Evolutionary conservation across 2,329 filamentous ascomycete species (phyloP).

Genomic region (Ampelomyces quisqualis): DNA sequence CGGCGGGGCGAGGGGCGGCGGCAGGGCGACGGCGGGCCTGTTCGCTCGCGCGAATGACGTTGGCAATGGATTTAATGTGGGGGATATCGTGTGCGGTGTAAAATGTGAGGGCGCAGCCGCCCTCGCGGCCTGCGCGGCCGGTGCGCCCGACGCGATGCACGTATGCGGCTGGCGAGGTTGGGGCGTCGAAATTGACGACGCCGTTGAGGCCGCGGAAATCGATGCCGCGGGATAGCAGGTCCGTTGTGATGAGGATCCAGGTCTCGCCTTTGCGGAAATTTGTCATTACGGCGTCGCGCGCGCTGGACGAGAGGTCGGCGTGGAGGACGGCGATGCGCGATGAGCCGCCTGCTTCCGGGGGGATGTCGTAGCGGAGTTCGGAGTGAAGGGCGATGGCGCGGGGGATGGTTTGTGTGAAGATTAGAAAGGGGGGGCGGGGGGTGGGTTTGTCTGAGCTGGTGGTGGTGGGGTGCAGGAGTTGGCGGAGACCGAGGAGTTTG

Average conservation of each 20-base stretch:
- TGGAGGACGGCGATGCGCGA: slow-evolving; percentile 87
- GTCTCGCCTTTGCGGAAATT: slow-evolving; percentile 88
- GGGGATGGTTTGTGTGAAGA: slow-evolving; percentile 95
- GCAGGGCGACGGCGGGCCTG: too few relatives aligned
- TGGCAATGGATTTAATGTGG: slow-evolving; percentile 86
- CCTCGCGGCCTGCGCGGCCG: slow-evolving; percentile 80
- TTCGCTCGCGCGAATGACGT: slow-evolving; percentile 71
- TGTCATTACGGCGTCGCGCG: slow-evolving; percentile 79
- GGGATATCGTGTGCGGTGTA: slow-evolving; percentile 95
- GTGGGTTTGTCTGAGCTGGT: slow-evolving; percentile 53
- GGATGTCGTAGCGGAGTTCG: slow-evolving; percentile 93
- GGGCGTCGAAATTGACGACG: slow-evolving; percentile 96
- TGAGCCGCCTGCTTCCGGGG: slow-evolving; percentile 79
- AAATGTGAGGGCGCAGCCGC: slow-evolving; percentile 87
- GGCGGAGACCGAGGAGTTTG: slow-evolving; percentile 86
- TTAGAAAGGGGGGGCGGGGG: slow-evolving; percentile 83
- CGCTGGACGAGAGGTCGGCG: slow-evolving; percentile 75
- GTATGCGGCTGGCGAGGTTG: slow-evolving; percentile 84
- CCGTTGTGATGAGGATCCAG: slow-evolving; percentile 95
- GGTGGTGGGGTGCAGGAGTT: slow-evolving; percentile 77
- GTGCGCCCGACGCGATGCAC: slow-evolving; percentile 93
- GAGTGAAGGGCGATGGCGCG: slow-evolving; percentile 83
- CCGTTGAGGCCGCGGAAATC: slow-evolving; percentile 95
- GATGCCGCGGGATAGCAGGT: slow-evolving; percentile 85
- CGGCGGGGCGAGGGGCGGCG: too few relatives aligned